phyloP scores from a whole-genome alignment of 2,329 filamentous ascomycete genomes.

The Diatrype stigma region DNA sequence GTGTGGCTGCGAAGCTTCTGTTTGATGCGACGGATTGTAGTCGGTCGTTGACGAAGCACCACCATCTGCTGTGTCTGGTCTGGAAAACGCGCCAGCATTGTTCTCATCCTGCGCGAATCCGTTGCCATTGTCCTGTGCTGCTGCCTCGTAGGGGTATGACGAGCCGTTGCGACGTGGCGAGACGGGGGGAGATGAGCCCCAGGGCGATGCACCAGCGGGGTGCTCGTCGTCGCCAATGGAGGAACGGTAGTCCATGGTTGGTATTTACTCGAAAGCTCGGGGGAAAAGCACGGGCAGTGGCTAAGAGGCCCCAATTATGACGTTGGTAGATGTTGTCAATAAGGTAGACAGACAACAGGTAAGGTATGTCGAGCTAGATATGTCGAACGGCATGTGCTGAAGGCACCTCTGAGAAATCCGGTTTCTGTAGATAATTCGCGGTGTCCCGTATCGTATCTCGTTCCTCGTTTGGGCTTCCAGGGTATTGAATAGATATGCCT shows the following conservation, averaged over 20 bases:
- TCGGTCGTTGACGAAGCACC: conserved; percentile 40
- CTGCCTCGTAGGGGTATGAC: conserved; percentile 41
- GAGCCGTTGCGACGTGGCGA: conserved; percentile 45
- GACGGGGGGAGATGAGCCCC: conserved; percentile 50
- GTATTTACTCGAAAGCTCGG: neutral
- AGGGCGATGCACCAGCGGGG: conserved; percentile 48
- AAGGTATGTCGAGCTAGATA: neutral
- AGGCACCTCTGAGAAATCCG: neutral
- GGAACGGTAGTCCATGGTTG: conserved; percentile 55
- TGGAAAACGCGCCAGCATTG: conserved; percentile 36
- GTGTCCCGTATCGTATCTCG: neutral
- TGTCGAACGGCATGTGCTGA: neutral
- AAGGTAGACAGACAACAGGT: neutral
- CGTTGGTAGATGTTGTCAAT: conserved; percentile 3
- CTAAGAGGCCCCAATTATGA: neutral
- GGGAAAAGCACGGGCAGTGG: too few species aligned
- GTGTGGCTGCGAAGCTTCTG: conserved; percentile 19
- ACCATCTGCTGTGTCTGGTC: conserved; percentile 45
- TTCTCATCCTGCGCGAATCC: conserved; percentile 36
- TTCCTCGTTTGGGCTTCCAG: too few species aligned
- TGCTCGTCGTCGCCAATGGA: conserved; percentile 53
- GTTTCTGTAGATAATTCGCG: neutral
- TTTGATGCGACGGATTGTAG: conserved; percentile 31
- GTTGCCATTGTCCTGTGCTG: conserved; percentile 37
- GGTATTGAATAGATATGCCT: too few species aligned